Evolutionary conservation across 441 rosid species (phyloP).

Genomic region (Gossypium gossypioides): DNA sequence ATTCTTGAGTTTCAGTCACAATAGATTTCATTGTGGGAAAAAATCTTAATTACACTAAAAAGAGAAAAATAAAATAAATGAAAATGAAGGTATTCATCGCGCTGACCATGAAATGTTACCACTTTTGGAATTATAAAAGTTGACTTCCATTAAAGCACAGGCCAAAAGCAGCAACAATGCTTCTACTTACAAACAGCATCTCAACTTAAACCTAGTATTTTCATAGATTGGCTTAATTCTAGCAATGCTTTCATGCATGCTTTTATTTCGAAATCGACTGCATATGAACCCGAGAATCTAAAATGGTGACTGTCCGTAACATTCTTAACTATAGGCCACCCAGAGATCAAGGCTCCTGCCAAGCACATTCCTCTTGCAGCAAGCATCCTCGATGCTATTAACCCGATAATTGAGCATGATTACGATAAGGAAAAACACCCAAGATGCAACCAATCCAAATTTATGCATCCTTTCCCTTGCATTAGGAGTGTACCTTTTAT

Average conservation of each 20-base stretch:
- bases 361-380: neutral
- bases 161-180: neutral
- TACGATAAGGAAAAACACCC: slow-evolving; percentile 7
- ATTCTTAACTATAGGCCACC: neutral
- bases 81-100: too few relatives aligned
- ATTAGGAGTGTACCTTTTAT: neutral
- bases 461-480: slow-evolving; percentile 7
- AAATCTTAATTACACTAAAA: too few relatives aligned
- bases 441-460: slow-evolving; percentile 7
- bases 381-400: neutral
- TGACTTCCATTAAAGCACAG: neutral
- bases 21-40: too few relatives aligned
- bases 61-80: too few relatives aligned
- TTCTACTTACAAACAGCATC: neutral
- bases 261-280: neutral
- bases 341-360: slow-evolving; percentile 4
- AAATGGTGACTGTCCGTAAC: neutral
- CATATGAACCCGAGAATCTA: neutral
- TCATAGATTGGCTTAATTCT: neutral
- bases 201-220: neutral
- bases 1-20: too few relatives aligned
- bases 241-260: neutral
- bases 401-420: neutral
- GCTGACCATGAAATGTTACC: too few relatives aligned
- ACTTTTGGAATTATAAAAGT: too few relatives aligned